These are phyloP conservation scores for Smallanthus sonchifolius DNA, from an alignment of 129 eudicot genomes.

Conservation along the genomic window DNA sequence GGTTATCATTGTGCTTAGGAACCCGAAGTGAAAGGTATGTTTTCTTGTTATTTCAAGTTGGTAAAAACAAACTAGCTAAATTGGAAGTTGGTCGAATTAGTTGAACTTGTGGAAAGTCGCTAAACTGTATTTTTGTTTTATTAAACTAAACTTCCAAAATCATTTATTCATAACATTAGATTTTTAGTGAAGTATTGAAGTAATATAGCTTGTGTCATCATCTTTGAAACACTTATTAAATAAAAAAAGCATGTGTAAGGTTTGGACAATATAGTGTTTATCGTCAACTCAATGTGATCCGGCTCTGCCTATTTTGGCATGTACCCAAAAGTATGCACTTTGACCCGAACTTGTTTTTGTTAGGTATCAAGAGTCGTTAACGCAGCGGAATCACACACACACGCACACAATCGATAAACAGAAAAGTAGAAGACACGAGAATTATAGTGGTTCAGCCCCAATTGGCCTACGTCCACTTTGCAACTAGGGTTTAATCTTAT, in stretches of 20 bases:
- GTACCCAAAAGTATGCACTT: not conserved
- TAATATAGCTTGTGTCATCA: not conserved
- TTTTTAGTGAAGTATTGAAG: no score
- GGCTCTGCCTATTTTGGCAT: not conserved
- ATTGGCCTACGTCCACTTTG: no score
- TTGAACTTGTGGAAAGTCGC: no score
- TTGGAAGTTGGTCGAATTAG: not conserved
- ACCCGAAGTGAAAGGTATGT: conserved; percentile 70
- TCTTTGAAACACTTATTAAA: not conserved
- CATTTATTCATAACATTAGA: no score
- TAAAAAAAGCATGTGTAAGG: not conserved
- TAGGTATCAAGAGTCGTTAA: no score
- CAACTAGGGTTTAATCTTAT: no score
- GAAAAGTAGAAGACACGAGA: no score
- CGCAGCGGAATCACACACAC: no score
- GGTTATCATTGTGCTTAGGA: conserved; percentile 86
- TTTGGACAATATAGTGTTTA: not conserved
- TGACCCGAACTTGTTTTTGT: not conserved
- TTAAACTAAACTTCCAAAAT: not conserved
- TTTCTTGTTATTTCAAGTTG: not conserved
- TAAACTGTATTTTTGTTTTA: not conserved
- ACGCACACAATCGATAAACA: no score
- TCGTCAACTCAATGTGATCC: not conserved
- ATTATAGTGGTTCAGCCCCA: no score
- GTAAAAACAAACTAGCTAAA: no score